These are phyloP conservation scores for Arthroderma uncinatum DNA, from an alignment of 2,329 filamentous ascomycete genomes.

Conservation along the genomic window DNA sequence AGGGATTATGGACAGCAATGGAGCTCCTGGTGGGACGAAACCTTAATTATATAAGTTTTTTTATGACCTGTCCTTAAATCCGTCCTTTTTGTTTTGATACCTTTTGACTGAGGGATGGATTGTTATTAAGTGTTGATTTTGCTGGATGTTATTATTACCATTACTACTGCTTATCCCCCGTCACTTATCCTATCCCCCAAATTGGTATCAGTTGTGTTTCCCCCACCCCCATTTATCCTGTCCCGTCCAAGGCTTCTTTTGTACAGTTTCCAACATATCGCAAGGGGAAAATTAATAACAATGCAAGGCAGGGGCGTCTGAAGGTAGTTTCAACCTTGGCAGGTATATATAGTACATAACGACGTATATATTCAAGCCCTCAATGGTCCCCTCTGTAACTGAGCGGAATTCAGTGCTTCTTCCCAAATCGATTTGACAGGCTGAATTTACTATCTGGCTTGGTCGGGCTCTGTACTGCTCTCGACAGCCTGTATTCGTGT, in stretches of 20 bases:
- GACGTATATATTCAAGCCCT: conserved; percentile 4
- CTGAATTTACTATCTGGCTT: conserved; percentile 52
- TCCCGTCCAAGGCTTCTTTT: neutral
- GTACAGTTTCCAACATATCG: conserved; percentile 2
- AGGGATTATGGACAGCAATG: neutral
- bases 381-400: neutral
- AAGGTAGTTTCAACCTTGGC: neutral
- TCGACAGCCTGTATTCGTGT: conserved; percentile 45
- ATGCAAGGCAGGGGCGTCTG: conserved; percentile 2
- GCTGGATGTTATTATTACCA: neutral
- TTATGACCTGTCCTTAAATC: conserved; percentile 2
- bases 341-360: conserved; percentile 5
- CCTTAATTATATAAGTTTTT: conserved; percentile 4
- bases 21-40: conserved; percentile 5
- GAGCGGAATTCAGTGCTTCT: conserved; percentile 33
- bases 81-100: neutral
- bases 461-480: conserved; percentile 46
- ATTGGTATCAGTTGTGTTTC: neutral
- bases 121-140: neutral
- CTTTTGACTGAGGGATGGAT: neutral
- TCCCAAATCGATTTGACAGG: conserved; percentile 64
- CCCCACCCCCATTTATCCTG: neutral
- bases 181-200: neutral
- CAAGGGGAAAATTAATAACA: conserved; percentile 1
- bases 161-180: neutral